Evolutionary conservation across 2,329 filamentous ascomycete species (phyloP), one percentile per base, ranked within the genome.

Genomic region (Chalaropsis ovoidea): DNA sequence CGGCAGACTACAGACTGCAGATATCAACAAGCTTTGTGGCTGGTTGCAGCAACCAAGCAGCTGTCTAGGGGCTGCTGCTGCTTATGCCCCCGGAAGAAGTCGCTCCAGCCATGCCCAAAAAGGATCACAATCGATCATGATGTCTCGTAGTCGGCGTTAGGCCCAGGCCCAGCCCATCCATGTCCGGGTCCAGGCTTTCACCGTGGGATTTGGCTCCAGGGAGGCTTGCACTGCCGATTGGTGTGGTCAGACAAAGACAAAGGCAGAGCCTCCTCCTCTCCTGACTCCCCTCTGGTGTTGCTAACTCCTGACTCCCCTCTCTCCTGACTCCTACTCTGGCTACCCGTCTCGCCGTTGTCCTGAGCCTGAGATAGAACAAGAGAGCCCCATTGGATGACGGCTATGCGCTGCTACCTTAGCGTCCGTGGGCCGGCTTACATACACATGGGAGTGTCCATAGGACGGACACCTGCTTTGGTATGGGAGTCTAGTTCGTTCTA

Each of bases 71-170:
- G 5, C 7, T 47, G 45, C 8, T 49, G 11, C 52, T 56, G 52
- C 52, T 56, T 56, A 56, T 56, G 52, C 11, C 52, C 52, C 31
- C 52, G 52, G 52, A 10, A 56, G 52, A 27, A 56, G 27, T 56
- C 52, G 13, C 52, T 22, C 27, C 15, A 31, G 15, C 52, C 11
- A 56, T 56, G 22, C 52, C 52, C 1, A 17, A 56, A 56, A 35
- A 56, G 52, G 52, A 31, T 19, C 27, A 35, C 52, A 56, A 56
- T 56, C 52, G 22, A 27, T 13, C 42, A 43, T 10, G 42, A 2
- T 43, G 42, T 43, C 42, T 43, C 42, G 42, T 43, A 15, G 42
- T n/a, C 31, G 31, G 42, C n/a, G 22, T 6, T 56, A 19, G 22
- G 13, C 27, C 52, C 17, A 31, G 24, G 52, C 27, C 52, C 22